Base-by-base conservation (phyloP, 495 filamentous ascomycete species). In the Trichocladium uniseriatum region DNA sequence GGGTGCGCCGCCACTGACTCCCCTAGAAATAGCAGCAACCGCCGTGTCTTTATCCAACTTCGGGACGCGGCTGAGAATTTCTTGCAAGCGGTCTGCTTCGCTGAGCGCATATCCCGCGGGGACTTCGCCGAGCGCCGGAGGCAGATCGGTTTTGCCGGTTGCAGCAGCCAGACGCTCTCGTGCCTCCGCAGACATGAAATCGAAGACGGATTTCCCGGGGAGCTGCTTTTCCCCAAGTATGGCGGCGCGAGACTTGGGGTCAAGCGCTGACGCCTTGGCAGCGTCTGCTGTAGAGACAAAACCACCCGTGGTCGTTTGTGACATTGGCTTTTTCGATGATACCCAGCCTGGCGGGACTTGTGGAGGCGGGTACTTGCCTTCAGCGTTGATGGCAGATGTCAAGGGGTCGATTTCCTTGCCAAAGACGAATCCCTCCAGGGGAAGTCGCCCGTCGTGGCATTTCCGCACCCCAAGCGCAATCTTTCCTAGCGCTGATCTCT, bases 181-280 rank as follows among this genome's bases (percentile, higher is more conserved):
- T 7, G 87, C 81, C 34, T 85, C 79, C 1, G 89, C 77, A 0
- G 87, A 84, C 66, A 98, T 79, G 70, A 84, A 97, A 64, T 96
- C 89, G 62, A 97, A 98, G 29, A 98, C 82, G 1, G 92, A 97
- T 65, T 96, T 95, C 9, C 87, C 85, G 4, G 89, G 90, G 1
- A 98, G 70, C 36, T 82, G 79, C 22, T 78, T 71, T 64, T 97
- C 91, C 16, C 89, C 89, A 0, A 98, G 72, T 10, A 95, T 70
- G 14, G 83, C 80, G 10, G 89, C 92, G 54, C 92, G 79, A 24
- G 87, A 71, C 52, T 76, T 84, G 4, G 91, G 85, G 63, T 94
- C 79, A 8, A 96, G 77, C 7, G 74, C 79, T 0, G 87, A 90
- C 8, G 81, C 69, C 62, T 82, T 84, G 13, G 87, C 86, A 0